phyloP scores from a whole-genome alignment of 2,329 filamentous ascomycete genomes.

The Alternaria infectoria region DNA sequence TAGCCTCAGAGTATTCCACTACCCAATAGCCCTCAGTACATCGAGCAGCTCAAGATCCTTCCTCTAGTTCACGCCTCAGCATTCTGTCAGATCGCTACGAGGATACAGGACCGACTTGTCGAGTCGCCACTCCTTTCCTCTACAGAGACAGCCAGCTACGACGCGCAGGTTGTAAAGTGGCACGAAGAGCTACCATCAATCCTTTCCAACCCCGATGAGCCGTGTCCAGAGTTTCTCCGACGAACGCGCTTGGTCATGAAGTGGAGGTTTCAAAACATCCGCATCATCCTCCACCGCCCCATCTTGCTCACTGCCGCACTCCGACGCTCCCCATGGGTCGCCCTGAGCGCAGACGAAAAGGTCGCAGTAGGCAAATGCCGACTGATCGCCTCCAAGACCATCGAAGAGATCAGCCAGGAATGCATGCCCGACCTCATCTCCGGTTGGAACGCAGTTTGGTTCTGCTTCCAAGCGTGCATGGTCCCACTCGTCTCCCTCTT shows the following conservation, averaged over 20 bases:
- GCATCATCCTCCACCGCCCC: slow-evolving; percentile 76
- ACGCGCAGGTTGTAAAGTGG: slow-evolving; percentile 74
- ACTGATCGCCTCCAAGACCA: slow-evolving; percentile 71
- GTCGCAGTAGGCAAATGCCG: slow-evolving; percentile 72
- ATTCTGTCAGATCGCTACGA: slow-evolving; percentile 79
- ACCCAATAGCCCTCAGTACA: slow-evolving; percentile 44
- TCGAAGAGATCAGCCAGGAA: slow-evolving; percentile 73
- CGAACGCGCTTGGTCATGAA: slow-evolving; percentile 78
- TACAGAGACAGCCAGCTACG: slow-evolving; percentile 70
- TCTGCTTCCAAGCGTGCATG: slow-evolving; percentile 81
- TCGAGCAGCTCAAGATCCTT: slow-evolving; percentile 69
- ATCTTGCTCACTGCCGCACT: slow-evolving; percentile 70
- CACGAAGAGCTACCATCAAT: slow-evolving; percentile 69
- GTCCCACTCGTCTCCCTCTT: slow-evolving; percentile 78
- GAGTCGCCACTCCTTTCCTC: slow-evolving; percentile 70
- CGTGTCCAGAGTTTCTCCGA: slow-evolving; percentile 72
- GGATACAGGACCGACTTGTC: slow-evolving; percentile 77
- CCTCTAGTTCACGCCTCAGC: slow-evolving; percentile 77
- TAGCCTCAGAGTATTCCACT: slow-evolving; percentile 33
- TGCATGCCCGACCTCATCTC: slow-evolving; percentile 77
- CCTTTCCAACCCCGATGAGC: slow-evolving; percentile 57
- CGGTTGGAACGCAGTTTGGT: slow-evolving; percentile 83
- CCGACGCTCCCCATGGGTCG: slow-evolving; percentile 59
- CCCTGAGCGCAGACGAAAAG: slow-evolving; percentile 67
- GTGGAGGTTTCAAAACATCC: slow-evolving; percentile 80